Evolutionary conservation across 148 eudicot genomes (phyloP), one percentile per base, ranked within the genome.

Genomic region (Nyssa sinensis): DNA sequence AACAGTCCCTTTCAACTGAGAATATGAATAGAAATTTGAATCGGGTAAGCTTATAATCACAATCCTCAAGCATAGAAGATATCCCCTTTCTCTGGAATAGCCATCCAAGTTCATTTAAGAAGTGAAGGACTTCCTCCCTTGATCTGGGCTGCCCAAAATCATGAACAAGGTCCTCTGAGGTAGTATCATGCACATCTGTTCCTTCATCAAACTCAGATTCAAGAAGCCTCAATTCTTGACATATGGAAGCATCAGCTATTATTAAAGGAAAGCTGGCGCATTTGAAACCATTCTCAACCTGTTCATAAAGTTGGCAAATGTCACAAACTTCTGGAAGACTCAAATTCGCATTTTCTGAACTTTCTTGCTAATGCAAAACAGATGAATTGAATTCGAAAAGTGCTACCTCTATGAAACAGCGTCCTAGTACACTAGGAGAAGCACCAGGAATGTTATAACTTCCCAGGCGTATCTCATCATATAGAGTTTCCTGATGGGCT

Each of bases 331-430:
- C 28, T 25, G 13, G n/a, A n/a, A 17, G 41, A 61, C 29, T 32
- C 21, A 12, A 39, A 24, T 37, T 14, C 24, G 32, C 11, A 28
- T 67, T 71, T 8, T 6, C 74, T 58, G 34, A 35, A 32, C 25
- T 16, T 72, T 41, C 74, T 58, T 32, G 28, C 5, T 9, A 27
- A 28, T 32, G 7, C 10, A 62, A 62, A 58, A 29, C 14, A 3
- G 55, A 72, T 72, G 29, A 29, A n/a, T 41, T 68, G 76, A 35
- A 70, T 60, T 62, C 53, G 29, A 64, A 66, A 64, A 66, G 21
- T 12, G 35, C 30, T 89, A 91, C 96, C 96, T 91, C 96, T 74
- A 91, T 86, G 77, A 89, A 91, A 80, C 87, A 91, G 75, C 96
- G 93, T 33, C 93, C 93, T 24, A 85, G 78, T 49, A 55, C 61